Conservation (phyloP, 352 stramenopile species). For the Globisporangium barbulae region DNA sequence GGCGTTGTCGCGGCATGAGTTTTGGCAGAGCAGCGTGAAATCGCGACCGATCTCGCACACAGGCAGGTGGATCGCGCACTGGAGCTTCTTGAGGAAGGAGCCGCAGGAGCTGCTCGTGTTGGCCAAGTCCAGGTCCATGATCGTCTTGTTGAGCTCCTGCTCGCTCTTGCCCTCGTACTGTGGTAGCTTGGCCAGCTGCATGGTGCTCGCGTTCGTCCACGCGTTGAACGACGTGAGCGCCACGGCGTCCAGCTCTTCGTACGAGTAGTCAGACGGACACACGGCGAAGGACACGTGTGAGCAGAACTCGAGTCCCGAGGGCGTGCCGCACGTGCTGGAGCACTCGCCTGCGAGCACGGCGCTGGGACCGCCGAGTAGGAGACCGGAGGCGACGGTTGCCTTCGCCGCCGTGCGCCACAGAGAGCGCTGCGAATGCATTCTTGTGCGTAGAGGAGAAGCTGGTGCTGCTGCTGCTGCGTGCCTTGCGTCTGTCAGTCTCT, state of each 20-base stretch:
- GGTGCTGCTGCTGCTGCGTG: neutral
- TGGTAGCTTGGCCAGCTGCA: constrained; percentile 34
- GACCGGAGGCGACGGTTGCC: neutral
- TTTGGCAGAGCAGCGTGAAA: constrained; percentile 52
- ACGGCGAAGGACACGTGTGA: constrained; percentile 76
- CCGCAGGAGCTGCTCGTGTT: constrained; percentile 66
- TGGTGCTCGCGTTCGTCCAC: constrained; percentile 51
- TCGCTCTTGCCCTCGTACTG: constrained; percentile 42
- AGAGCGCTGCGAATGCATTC: constrained; percentile 7
- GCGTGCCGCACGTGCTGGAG: constrained; percentile 73
- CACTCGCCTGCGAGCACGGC: constrained; percentile 27
- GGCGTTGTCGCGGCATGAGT: constrained; percentile 57
- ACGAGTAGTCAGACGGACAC: constrained; percentile 54
- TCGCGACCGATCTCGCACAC: constrained; percentile 81
- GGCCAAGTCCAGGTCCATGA: constrained; percentile 50
- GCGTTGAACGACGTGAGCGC: constrained; percentile 38
- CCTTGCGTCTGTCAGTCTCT: constrained; percentile 1
- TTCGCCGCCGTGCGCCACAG: constrained; percentile 8
- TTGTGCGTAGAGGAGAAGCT: neutral
- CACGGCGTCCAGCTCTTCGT: constrained; percentile 50
- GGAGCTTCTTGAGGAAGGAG: constrained; percentile 47
- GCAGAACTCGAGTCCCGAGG: constrained; percentile 70
- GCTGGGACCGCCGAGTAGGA: neutral
- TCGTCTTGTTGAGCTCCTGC: constrained; percentile 32
- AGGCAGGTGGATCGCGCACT: constrained; percentile 74